A percentile compares a stretch with the other conserved stretches of the same genome.
These are phyloP conservation scores for Aspergillus pseudotamarii DNA, from an alignment of 2,329 filamentous ascomycete species.

Conservation along the genomic window DNA sequence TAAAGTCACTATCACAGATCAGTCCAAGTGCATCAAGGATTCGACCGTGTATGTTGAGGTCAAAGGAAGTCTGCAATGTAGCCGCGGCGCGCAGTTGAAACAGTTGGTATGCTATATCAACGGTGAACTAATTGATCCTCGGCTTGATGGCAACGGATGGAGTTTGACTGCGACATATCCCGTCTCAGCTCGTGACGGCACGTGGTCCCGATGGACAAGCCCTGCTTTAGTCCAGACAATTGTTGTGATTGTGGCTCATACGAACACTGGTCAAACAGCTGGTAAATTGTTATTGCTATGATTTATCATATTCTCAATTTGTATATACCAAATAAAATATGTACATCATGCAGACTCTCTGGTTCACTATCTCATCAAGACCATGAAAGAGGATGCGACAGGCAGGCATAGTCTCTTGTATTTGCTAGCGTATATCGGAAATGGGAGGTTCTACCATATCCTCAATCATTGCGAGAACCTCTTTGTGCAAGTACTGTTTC, in stretches of 20 bases:
- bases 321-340: neutral
- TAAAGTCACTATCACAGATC: conserved; percentile 10
- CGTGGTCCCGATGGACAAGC: conserved; percentile 30
- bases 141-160: conserved; percentile 21
- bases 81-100: conserved; percentile 14
- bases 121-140: conserved; percentile 20
- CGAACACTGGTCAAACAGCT: conserved; percentile 10
- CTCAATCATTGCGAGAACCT: conserved; percentile 30
- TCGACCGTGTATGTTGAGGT: conserved; percentile 12
- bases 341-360: neutral
- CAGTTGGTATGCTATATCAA: conserved; percentile 25
- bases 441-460: conserved; percentile 24
- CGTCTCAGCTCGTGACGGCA: conserved; percentile 25
- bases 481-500: conserved; percentile 27
- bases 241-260: conserved; percentile 23
- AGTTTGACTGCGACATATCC: conserved; percentile 21
- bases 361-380: neutral
- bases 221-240: conserved; percentile 30
- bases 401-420: neutral
- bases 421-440: neutral
- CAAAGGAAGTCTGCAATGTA: conserved; percentile 4
- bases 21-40: conserved; percentile 12
- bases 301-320: neutral
- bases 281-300: conserved; percentile 30
- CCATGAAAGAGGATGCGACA: no score